These are phyloP conservation scores for Mycena sanguinolenta DNA, from an alignment of 768 basidiomycete genomes.

Conservation along the genomic window DNA sequence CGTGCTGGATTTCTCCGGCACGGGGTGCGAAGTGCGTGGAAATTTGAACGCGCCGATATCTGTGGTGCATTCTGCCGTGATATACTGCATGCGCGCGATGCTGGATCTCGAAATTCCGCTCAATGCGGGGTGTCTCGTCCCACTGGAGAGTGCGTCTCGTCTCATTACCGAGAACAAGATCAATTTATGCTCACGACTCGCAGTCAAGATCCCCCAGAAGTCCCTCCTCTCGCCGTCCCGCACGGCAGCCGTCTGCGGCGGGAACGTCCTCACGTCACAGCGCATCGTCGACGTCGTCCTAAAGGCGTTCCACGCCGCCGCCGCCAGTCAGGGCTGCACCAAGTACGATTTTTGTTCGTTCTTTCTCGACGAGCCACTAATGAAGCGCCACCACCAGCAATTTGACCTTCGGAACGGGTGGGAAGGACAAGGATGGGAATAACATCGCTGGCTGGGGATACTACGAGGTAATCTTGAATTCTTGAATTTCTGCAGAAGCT, in stretches of 20 bases:
- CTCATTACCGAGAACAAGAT: not conserved
- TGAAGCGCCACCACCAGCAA: constrained; percentile 62
- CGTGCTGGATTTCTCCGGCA: constrained; percentile 87
- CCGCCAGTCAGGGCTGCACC: constrained; percentile 94
- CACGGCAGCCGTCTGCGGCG: constrained; percentile 93
- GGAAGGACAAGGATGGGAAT: constrained; percentile 86
- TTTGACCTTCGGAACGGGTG: constrained; percentile 89
- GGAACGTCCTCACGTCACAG: constrained; percentile 92
- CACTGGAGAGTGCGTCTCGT: constrained; percentile 70
- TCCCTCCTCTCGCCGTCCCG: constrained; percentile 85
- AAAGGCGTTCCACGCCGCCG: constrained; percentile 91
- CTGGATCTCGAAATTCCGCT: constrained; percentile 89
- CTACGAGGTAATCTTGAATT: constrained; percentile 69
- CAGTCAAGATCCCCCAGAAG: constrained; percentile 85
- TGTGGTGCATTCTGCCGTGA: constrained; percentile 89
- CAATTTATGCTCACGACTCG: not conserved
- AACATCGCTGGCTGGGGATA: constrained; percentile 90
- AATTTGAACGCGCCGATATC: constrained; percentile 90
- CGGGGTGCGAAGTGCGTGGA: constrained; percentile 86
- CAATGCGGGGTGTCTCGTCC: constrained; percentile 94
- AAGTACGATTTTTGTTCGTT: constrained; percentile 67
- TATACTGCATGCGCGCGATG: constrained; percentile 92
- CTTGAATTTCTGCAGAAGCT: not conserved
- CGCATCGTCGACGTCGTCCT: constrained; percentile 96
- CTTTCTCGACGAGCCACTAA: constrained; percentile 11